phyloP scores from a whole-genome alignment of 371 early-diverging fungal species.

The Rozella allomycis region DNA sequence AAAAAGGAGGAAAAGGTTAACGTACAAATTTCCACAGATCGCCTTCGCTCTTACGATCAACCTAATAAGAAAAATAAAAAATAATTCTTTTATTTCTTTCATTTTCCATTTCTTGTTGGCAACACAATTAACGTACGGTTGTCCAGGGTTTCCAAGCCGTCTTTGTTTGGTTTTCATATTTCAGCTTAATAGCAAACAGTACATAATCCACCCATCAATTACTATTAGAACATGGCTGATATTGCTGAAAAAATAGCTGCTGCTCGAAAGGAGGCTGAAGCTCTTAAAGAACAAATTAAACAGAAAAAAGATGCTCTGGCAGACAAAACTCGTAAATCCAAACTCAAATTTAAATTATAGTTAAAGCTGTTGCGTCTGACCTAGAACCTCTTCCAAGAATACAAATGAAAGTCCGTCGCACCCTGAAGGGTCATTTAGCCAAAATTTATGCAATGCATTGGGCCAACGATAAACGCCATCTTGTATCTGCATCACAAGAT shows the following conservation, averaged over 20 bases:
- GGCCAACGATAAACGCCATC: constrained; percentile 76
- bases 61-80: no score
- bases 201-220: no score
- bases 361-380: constrained; percentile 4
- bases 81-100: no score
- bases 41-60: no score
- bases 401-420: constrained; percentile 79
- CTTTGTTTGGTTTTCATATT: no score
- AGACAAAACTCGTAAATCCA: no score
- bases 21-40: no score
- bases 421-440: constrained; percentile 89
- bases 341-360: constrained; percentile 49
- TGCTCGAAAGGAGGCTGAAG: constrained; percentile 82
- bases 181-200: no score
- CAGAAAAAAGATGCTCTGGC: constrained; percentile 71
- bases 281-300: constrained; percentile 81
- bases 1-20: no score
- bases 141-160: no score
- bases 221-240: constrained; percentile 46
- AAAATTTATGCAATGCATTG: constrained; percentile 98
- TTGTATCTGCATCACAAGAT: constrained; percentile 94
- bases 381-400: constrained; percentile 61
- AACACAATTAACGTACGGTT: no score
- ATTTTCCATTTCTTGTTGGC: no score
- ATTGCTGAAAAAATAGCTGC: constrained; percentile 70